A percentile compares a stretch with the other conserved stretches of the same genome.
Conservation (phyloP, 2,329 filamentous ascomycete species). For the Sclerotinia minor region DNA sequence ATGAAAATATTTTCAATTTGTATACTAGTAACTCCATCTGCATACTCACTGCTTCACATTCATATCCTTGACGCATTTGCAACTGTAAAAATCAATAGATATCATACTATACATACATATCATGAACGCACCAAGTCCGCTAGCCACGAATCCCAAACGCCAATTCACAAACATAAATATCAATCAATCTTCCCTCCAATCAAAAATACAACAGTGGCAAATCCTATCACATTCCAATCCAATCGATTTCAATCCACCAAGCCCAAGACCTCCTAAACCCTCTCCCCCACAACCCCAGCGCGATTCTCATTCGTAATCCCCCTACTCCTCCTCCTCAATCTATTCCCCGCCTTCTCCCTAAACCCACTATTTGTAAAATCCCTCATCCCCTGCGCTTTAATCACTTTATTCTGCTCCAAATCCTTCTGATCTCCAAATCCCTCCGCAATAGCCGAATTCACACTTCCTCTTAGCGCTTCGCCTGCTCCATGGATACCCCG, state of each 20-base stretch:
- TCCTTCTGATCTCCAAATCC: constrained; percentile 19
- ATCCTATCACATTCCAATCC: not conserved
- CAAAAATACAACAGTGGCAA: not conserved
- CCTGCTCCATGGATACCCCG: constrained; percentile 24
- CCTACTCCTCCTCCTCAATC: constrained; percentile 47
- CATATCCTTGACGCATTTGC: not conserved
- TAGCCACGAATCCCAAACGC: not conserved
- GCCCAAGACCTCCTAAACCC: not conserved
- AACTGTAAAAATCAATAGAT: not conserved
- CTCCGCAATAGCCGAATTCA: constrained; percentile 20
- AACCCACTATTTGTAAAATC: constrained; percentile 63
- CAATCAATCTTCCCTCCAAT: not conserved
- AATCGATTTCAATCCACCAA: not conserved
- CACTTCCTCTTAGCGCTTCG: constrained; percentile 19
- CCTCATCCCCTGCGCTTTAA: constrained; percentile 22
- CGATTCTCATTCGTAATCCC: constrained; percentile 4
- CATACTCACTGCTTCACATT: not conserved
- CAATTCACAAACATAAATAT: constrained; percentile 1
- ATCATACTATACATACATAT: not conserved
- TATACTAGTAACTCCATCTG: not conserved
- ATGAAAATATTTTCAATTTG: no score
- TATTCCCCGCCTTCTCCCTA: constrained; percentile 88
- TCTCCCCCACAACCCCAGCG: not conserved
- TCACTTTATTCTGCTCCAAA: constrained; percentile 7
- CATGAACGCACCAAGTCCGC: not conserved